Evolutionary conservation across 129 eudicot genomes (phyloP).

Genomic region (Ambrosia artemisiifolia): DNA sequence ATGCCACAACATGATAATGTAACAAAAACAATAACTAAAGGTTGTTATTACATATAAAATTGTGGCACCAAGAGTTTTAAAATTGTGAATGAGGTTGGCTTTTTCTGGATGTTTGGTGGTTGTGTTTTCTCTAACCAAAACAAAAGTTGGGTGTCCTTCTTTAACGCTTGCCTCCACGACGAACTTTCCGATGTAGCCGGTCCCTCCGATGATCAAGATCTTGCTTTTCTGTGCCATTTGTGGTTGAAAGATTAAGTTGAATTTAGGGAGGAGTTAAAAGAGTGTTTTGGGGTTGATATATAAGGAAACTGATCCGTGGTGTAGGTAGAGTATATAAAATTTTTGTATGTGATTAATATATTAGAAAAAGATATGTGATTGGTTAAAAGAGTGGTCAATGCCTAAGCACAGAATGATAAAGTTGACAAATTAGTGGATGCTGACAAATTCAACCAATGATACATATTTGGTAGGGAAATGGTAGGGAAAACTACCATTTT

Average conservation of each 20-base stretch:
- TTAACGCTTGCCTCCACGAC: conserved; percentile 47
- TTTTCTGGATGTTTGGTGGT: conserved; percentile 37
- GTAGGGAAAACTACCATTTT: no score
- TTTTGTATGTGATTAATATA: not conserved
- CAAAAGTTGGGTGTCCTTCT: conserved; percentile 39
- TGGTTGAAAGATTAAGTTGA: not conserved
- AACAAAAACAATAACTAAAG: not conserved
- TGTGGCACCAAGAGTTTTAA: conserved; percentile 39
- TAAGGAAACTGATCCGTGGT: not conserved
- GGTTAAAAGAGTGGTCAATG: not conserved
- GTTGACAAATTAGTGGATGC: not conserved
- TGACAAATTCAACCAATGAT: not conserved
- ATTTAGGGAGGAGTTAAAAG: not conserved
- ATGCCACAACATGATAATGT: not conserved
- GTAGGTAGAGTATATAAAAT: not conserved
- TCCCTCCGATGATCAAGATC: conserved; percentile 57
- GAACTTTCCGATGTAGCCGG: conserved; percentile 54
- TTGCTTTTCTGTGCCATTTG: conserved; percentile 35
- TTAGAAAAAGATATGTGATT: not conserved
- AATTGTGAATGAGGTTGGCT: conserved; percentile 32
- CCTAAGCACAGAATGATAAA: not conserved
- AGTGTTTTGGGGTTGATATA: not conserved
- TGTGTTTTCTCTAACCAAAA: conserved; percentile 38
- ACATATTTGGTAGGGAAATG: not conserved
- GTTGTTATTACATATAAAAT: conserved; percentile 23